phyloP scores from a whole-genome alignment of 176 grass and related monocot genomes.

The Stipa capillata region DNA sequence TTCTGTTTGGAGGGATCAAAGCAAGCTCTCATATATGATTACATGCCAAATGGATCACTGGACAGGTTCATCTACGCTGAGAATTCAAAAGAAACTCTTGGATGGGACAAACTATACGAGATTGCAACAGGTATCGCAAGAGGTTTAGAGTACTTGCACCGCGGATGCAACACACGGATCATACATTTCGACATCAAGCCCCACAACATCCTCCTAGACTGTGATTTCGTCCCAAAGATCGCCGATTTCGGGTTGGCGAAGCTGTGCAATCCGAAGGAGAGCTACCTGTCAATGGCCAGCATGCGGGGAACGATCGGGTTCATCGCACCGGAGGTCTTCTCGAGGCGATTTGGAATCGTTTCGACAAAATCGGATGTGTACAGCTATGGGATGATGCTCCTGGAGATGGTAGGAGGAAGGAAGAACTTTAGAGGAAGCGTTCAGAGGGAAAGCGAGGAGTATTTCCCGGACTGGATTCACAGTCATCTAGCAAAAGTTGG shows the following conservation, averaged over 20 bases:
- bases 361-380: neutral
- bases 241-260: neutral
- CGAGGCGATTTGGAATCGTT: neutral
- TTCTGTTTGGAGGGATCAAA: neutral
- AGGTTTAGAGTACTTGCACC: neutral
- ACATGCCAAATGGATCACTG: neutral
- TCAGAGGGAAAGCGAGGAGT: neutral
- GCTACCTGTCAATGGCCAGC: neutral
- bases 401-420: neutral
- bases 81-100: neutral
- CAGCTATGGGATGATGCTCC: conserved; percentile 1
- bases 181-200: conserved; percentile 7
- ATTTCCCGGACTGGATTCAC: conserved; percentile 9
- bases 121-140: neutral
- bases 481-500: neutral
- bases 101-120: neutral
- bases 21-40: neutral
- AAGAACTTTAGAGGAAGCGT: neutral
- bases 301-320: neutral
- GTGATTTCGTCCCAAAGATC: neutral
- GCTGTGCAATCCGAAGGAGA: neutral
- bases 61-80: neutral
- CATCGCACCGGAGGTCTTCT: neutral
- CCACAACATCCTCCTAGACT: neutral
- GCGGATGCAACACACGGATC: neutral